Conservation (phyloP, 2,329 filamentous ascomycete species). For the Pseudogymnoascus sp. region DNA sequence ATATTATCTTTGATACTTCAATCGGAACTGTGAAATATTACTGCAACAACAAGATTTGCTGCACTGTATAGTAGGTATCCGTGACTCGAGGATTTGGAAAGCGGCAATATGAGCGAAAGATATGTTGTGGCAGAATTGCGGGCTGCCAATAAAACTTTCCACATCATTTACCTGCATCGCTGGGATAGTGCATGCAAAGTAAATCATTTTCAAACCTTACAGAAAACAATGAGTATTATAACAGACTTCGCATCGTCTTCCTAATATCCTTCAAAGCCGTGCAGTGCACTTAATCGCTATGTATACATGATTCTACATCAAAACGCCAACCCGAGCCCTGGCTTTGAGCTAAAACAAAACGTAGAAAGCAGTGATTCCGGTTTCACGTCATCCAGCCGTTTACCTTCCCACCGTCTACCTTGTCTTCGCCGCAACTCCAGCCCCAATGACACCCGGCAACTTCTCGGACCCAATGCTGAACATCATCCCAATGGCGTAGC, state of each 20-base stretch:
- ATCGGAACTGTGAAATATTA: neutral
- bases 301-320: constrained; percentile 11
- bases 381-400: constrained; percentile 6
- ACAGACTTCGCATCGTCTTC: neutral
- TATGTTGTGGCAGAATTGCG: neutral
- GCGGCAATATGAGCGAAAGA: neutral
- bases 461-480: constrained; percentile 80
- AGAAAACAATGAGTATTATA: neutral
- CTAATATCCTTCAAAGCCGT: constrained; percentile 1
- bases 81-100: neutral
- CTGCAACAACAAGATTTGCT: neutral
- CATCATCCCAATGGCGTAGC: constrained; percentile 68
- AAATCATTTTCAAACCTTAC: neutral
- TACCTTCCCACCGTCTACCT: constrained; percentile 19
- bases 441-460: constrained; percentile 90
- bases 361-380: neutral
- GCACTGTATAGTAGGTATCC: neutral
- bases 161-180: neutral
- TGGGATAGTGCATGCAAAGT: neutral
- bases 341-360: constrained; percentile 7
- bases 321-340: constrained; percentile 6
- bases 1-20: constrained; percentile 7
- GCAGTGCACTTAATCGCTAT: constrained; percentile 5
- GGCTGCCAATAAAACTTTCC: neutral
- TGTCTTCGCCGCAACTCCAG: constrained; percentile 70